phyloP scores from a whole-genome alignment of 2,329 filamentous ascomycete species.

The Cercospora sp. region DNA sequence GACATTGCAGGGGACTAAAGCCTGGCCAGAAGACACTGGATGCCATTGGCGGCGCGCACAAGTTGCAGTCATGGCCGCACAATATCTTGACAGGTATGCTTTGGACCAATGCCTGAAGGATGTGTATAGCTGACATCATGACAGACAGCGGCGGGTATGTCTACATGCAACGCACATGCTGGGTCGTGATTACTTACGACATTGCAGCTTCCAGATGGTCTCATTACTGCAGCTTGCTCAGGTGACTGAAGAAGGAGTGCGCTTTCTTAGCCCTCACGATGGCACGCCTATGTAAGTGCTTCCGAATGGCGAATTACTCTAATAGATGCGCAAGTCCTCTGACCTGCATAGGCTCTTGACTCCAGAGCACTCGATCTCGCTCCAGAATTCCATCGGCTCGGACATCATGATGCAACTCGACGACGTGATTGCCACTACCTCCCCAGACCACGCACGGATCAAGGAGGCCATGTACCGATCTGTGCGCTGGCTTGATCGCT shows the following conservation, averaged over 20 bases:
- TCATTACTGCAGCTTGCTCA: slow-evolving; percentile 89
- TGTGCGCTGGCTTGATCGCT: slow-evolving; percentile 92
- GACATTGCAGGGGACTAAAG: slow-evolving; percentile 66
- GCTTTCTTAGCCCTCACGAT: slow-evolving; percentile 95
- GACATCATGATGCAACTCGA: slow-evolving; percentile 99
- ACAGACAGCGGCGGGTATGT: slow-evolving; percentile 20
- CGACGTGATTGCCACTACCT: slow-evolving; percentile 95
- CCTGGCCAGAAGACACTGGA: slow-evolving; percentile 89
- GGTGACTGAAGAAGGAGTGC: slow-evolving; percentile 92
- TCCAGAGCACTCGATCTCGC: slow-evolving; percentile 90
- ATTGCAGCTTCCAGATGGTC: slow-evolving; percentile 96
- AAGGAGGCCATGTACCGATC: slow-evolving; percentile 92
- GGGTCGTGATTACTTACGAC: slow-evolving; percentile 3
- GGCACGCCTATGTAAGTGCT: slow-evolving; percentile 75
- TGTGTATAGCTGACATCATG: slow-evolving; percentile 36
- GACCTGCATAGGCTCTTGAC: slow-evolving; percentile 66
- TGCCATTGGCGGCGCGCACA: slow-evolving; percentile 86
- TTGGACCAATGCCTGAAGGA: slow-evolving; percentile 41
- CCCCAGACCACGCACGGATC: slow-evolving; percentile 83
- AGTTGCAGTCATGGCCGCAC: slow-evolving; percentile 89
- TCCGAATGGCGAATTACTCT: background rate
- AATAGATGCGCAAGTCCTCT: background rate
- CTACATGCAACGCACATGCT: background rate
- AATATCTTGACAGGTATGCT: slow-evolving; percentile 76
- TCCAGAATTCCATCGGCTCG: slow-evolving; percentile 96